These are phyloP conservation scores for Medicago truncatula DNA, from an alignment of 306 rosid species.

Conservation along the genomic window DNA sequence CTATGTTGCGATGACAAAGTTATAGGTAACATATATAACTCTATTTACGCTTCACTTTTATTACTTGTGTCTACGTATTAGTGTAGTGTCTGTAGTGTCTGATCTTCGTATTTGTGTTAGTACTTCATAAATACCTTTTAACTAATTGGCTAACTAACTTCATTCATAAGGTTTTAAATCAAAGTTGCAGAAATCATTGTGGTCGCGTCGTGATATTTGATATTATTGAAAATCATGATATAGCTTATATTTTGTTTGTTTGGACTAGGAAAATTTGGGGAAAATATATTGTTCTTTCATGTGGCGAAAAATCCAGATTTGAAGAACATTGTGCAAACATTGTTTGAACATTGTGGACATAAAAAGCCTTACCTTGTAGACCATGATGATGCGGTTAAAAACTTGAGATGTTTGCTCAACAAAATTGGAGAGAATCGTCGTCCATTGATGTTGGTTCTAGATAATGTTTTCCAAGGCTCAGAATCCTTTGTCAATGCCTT, in stretches of 20 bases:
- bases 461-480: slow-evolving; percentile 57
- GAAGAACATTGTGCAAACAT: slow-evolving; percentile 39
- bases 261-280: slow-evolving; percentile 43
- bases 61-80: neutral
- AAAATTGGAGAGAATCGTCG: slow-evolving; percentile 1
- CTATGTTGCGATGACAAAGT: slow-evolving; percentile 51
- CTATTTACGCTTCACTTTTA: neutral
- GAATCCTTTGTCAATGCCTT: slow-evolving; percentile 45
- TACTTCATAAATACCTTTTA: neutral
- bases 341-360: slow-evolving; percentile 32
- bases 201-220: neutral
- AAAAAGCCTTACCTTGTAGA: slow-evolving; percentile 34
- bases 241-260: neutral
- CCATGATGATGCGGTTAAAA: slow-evolving; percentile 33
- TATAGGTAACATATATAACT: slow-evolving; percentile 37
- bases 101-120: neutral
- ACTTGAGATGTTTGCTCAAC: slow-evolving; percentile 31
- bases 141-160: neutral
- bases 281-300: slow-evolving; percentile 48
- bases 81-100: neutral
- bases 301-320: slow-evolving; percentile 45
- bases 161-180: neutral
- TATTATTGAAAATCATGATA: neutral
- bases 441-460: slow-evolving; percentile 55
- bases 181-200: neutral